Percentiles rank a stretch among this genome's conserved stretches.
These are phyloP conservation scores for Bipolaris oryzae DNA, from an alignment of 2,329 filamentous ascomycete genomes.

Conservation along the genomic window DNA sequence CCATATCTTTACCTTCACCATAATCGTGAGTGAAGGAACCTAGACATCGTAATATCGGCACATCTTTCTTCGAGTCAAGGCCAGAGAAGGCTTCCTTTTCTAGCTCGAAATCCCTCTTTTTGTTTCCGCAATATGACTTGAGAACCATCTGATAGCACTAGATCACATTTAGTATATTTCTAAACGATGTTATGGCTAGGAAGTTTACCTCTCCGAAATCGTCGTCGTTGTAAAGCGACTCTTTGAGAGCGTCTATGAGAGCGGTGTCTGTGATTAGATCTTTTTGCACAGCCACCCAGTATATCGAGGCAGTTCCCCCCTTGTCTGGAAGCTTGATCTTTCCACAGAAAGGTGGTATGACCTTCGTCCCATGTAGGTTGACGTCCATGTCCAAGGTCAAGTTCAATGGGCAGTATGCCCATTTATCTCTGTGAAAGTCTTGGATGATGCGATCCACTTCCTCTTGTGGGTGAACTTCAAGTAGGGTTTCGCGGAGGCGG, in stretches of 20 bases:
- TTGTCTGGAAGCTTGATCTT: neutral
- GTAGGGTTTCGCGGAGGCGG: neutral
- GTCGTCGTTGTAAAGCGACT: neutral
- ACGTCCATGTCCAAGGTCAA: neutral
- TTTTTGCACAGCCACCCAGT: neutral
- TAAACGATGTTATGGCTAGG: too few species aligned
- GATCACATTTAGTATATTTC: neutral
- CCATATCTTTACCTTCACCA: neutral
- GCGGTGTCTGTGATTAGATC: neutral
- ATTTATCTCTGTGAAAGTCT: neutral
- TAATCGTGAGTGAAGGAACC: slow-evolving; percentile 30
- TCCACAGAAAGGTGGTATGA: neutral
- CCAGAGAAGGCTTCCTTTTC: slow-evolving; percentile 41
- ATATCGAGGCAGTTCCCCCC: neutral
- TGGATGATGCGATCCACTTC: neutral
- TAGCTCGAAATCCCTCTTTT: slow-evolving; percentile 25
- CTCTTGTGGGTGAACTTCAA: too few species aligned
- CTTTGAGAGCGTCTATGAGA: neutral
- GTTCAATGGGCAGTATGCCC: neutral
- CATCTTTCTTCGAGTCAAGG: slow-evolving; percentile 21
- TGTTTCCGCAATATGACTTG: slow-evolving; percentile 32
- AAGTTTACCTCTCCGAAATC: neutral
- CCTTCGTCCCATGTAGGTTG: neutral
- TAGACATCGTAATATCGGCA: slow-evolving; percentile 39
- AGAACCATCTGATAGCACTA: slow-evolving; percentile 38